A percentile compares a stretch with the other conserved stretches of the same genome.
Evolutionary conservation across 2,329 filamentous ascomycete genomes (phyloP).

Genomic region (Fusarium tanahbumbuense): DNA sequence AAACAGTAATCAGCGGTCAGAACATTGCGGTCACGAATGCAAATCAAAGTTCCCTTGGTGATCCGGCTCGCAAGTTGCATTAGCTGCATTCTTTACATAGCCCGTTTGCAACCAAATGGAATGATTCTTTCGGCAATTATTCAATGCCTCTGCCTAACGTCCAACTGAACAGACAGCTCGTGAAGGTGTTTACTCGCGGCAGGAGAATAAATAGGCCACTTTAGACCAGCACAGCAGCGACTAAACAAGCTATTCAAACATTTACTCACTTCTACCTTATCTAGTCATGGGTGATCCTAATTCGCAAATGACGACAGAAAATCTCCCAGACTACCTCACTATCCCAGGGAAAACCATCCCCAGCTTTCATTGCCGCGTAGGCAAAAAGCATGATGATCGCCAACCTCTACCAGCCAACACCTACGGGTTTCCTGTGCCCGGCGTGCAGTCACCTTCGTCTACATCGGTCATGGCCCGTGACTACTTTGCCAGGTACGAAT

Average conservation of each 20-base stretch:
- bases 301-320: background rate
- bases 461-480: background rate
- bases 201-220: background rate
- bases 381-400: background rate
- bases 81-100: too few relatives aligned
- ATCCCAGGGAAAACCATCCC: slow-evolving; percentile 2
- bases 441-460: background rate
- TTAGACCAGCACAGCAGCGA: background rate
- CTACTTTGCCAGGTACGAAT: background rate
- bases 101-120: background rate
- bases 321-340: background rate
- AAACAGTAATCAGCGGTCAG: background rate
- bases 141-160: background rate
- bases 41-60: background rate
- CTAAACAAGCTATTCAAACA: background rate
- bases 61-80: too few relatives aligned
- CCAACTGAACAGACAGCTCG: background rate
- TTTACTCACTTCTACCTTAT: background rate
- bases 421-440: background rate
- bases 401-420: slow-evolving; percentile 1
- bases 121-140: background rate
- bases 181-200: background rate
- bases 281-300: background rate
- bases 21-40: background rate
- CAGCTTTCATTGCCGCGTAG: slow-evolving; percentile 3